Percentiles rank a stretch among this genome's conserved stretches.
Evolutionary conservation across 257 asterid genomes (phyloP).

Genomic region (Solanum phureja): DNA sequence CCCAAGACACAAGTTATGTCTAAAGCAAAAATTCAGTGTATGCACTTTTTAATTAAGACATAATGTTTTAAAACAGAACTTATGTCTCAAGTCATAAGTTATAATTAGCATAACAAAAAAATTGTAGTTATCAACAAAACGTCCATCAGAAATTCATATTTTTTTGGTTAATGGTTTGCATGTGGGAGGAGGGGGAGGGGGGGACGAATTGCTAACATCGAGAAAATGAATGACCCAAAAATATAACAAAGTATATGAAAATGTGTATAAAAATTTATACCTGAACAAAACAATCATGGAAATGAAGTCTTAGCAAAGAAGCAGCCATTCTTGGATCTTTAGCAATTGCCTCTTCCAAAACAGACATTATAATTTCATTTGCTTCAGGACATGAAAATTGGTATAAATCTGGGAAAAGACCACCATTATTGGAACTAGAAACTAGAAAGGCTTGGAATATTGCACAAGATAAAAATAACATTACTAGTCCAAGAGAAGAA

Average conservation of each 20-base stretch:
- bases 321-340: constrained; percentile 45
- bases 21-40: background rate
- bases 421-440: constrained; percentile 3
- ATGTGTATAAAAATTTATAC: background rate
- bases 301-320: background rate
- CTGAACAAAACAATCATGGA: constrained; percentile 7
- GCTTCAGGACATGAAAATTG: constrained; percentile 64
- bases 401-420: constrained; percentile 37
- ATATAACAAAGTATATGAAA: background rate
- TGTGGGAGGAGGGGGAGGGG: no score
- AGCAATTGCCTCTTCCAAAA: constrained; percentile 50
- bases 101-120: background rate
- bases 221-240: background rate
- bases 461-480: constrained; percentile 9
- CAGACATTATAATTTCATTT: constrained; percentile 55
- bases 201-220: background rate
- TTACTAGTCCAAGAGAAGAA: constrained; percentile 15
- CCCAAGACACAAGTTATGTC: background rate
- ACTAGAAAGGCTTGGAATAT: constrained; percentile 21
- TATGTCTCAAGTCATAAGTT: background rate
- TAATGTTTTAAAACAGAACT: no score
- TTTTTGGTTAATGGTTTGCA: no score
- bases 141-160: no score
- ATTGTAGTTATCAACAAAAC: background rate
- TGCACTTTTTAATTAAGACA: no score